Evolutionary conservation across 495 filamentous ascomycete species (phyloP).

Genomic region (Cudoniella acicularis): DNA sequence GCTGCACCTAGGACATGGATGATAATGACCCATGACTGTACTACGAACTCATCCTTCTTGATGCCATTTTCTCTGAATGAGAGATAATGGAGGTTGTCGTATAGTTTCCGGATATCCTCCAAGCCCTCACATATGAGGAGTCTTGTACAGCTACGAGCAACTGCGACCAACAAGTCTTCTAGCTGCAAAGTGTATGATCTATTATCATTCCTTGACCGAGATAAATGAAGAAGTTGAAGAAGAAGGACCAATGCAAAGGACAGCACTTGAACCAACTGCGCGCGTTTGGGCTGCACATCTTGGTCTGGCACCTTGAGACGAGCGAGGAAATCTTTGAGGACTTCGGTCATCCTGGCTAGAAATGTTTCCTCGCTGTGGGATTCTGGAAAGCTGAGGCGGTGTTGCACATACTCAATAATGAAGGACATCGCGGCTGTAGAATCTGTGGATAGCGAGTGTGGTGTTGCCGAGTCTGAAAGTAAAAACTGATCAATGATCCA

Average conservation of each 20-base stretch:
- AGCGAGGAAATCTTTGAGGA: constrained; percentile 30
- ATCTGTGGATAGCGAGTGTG: constrained; percentile 11
- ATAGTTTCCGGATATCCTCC: constrained; percentile 52
- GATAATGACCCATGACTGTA: constrained; percentile 65
- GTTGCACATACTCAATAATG: constrained; percentile 30
- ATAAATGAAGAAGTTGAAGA: constrained; percentile 33
- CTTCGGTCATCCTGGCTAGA: constrained; percentile 38
- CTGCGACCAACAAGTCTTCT: constrained; percentile 40
- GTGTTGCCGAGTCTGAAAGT: constrained; percentile 5
- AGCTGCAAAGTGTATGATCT: constrained; percentile 29
- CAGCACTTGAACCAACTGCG: constrained; percentile 24
- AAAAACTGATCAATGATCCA: constrained; percentile 45
- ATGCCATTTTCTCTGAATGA: constrained; percentile 63
- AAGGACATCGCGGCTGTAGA: constrained; percentile 24
- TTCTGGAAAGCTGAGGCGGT: constrained; percentile 32
- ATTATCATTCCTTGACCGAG: constrained; percentile 24
- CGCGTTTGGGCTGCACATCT: not conserved
- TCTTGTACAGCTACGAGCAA: constrained; percentile 32
- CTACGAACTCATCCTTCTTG: constrained; percentile 47
- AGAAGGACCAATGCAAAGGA: constrained; percentile 28
- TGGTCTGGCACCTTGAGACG: not conserved
- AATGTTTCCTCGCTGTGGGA: constrained; percentile 33
- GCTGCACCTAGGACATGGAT: constrained; percentile 54
- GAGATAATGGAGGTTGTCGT: constrained; percentile 54
- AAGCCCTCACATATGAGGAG: constrained; percentile 47